Conservation (phyloP, 306 rosid species). For the Dalbergia oliveri region DNA sequence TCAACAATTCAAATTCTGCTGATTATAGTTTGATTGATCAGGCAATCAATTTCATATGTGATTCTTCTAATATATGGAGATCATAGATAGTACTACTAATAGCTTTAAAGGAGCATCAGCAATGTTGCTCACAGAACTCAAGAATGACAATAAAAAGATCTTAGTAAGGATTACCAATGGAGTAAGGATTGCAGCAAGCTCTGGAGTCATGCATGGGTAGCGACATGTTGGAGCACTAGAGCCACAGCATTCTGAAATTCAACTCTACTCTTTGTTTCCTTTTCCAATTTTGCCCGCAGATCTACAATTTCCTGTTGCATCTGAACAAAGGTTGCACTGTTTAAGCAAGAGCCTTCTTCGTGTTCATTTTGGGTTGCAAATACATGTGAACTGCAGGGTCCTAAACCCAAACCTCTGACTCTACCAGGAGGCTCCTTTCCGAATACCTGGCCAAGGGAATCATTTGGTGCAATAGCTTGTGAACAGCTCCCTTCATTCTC, state of each 20-base stretch:
- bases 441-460: neutral
- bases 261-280: neutral
- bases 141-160: neutral
- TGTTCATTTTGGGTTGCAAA: neutral
- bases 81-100: too few species aligned
- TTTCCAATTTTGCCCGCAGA: neutral
- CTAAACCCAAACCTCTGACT: constrained; percentile 2
- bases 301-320: neutral
- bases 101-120: too few species aligned
- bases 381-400: neutral
- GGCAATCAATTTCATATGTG: neutral
- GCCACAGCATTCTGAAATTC: neutral
- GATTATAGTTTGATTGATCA: neutral
- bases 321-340: neutral
- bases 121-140: neutral
- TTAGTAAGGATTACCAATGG: neutral
- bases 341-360: neutral
- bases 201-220: neutral
- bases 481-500: neutral
- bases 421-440: neutral
- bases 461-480: neutral
- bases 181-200: neutral
- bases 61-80: neutral
- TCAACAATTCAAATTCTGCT: neutral
- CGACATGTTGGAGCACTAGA: neutral